Evolutionary conservation across 2,329 filamentous ascomycete genomes (phyloP), one percentile per base, ranked within the genome.

Genomic region (Cercospora sp.): DNA sequence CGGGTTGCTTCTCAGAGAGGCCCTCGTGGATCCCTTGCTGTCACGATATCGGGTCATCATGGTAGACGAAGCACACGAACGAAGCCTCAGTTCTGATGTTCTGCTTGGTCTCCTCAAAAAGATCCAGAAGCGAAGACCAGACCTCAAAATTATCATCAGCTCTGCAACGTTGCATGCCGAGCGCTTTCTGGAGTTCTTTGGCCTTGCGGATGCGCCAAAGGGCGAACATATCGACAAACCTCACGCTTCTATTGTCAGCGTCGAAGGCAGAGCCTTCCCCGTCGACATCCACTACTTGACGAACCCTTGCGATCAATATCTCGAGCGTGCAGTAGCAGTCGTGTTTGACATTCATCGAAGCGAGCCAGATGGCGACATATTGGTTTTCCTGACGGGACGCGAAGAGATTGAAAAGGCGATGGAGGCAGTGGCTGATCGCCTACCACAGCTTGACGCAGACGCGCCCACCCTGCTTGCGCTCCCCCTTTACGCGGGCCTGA

Each of bases 51-150:
- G 93, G 0, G 91, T 97, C 55, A 92, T 99, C 74, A 97, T 99
- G 93, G 91, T 99, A 7, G 95, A 99, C 77, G 94, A 98, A 81
- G 95, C 94, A 6, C 95, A 99, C 77, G 94, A 98, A 80, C 86
- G 95, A 64, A 97, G 93, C 60, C 86, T 98, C 68, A 96, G 92
- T 78, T 97, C 94, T 0, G 95, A 99, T 77, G 88, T 99, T 12
- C 84, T 98, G 7, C 86, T 99, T 3, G 94, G 95, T 0, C 83
- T 98, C 13, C 80, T 99, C 45, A 97, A 97, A 79, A 98, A 98
- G 79, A 94, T 99, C 61, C 83, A 88, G 65, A 92, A 88, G 78
- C 90, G 88, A 75, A 86, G 95, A 53, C 87, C 90, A 7, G 94
- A 97, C 67, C 81, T 98, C 63, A 88, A 93, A 21, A 91, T 98